Evolutionary conservation across 2,329 filamentous ascomycete genomes (phyloP).

Genomic region (Calonectria hongkongensis): DNA sequence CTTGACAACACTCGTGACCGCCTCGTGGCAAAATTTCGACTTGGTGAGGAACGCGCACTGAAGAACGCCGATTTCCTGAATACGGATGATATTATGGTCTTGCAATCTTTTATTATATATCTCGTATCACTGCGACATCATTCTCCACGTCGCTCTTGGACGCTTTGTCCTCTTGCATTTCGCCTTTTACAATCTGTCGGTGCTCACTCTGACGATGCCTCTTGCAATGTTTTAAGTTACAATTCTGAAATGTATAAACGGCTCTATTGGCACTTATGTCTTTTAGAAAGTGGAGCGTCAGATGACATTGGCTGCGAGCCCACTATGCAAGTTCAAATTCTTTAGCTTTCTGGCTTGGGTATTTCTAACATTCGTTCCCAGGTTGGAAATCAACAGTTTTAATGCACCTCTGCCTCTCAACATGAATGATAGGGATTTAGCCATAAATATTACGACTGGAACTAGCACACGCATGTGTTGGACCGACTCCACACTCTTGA

Average conservation of each 20-base stretch:
- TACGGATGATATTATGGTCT: conserved; percentile 1
- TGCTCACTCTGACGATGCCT: background rate
- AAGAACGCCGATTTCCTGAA: background rate
- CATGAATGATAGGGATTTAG: background rate
- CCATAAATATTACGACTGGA: background rate
- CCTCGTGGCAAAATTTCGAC: background rate
- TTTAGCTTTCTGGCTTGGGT: no score
- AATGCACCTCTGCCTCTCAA: background rate
- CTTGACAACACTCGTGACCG: background rate
- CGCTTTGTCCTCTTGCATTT: background rate
- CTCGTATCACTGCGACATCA: background rate
- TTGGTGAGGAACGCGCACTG: background rate
- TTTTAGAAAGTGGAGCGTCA: background rate
- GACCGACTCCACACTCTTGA: background rate
- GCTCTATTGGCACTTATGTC: conserved; percentile 1
- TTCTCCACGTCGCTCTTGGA: conserved; percentile 9
- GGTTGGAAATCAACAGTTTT: conserved; percentile 12
- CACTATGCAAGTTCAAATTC: conserved; percentile 2
- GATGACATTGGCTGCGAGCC: conserved; percentile 3
- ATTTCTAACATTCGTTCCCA: background rate
- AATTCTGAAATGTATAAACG: conserved; percentile 12
- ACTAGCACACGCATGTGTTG: background rate
- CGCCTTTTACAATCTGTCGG: conserved; percentile 7
- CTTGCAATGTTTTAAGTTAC: background rate
- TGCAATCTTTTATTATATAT: conserved; percentile 9